Conservation (phyloP, 179 eudicot genomes). For the Spinacia oleracea region DNA sequence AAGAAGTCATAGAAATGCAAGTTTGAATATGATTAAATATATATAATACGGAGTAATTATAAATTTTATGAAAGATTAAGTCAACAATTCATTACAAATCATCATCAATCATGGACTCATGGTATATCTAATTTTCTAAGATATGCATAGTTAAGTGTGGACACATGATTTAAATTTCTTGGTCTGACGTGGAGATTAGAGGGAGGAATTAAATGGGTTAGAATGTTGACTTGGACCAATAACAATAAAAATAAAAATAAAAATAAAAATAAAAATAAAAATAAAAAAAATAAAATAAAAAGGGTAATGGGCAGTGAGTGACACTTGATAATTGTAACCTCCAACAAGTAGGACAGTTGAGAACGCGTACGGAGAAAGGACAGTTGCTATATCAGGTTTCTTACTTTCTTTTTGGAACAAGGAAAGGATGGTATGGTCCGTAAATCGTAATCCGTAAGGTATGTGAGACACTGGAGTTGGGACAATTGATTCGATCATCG, state of each 20-base stretch:
- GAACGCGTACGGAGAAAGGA: slow-evolving; percentile 13
- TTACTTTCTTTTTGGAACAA: background rate
- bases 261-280: no score
- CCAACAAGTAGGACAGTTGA: background rate
- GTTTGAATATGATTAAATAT: no score
- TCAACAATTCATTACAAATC: no score
- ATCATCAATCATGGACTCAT: no score
- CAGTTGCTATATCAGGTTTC: background rate
- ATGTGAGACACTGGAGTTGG: no score
- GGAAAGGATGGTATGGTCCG: background rate
- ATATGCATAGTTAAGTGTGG: background rate
- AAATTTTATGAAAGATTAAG: no score
- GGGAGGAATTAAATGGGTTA: background rate
- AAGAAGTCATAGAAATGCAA: no score
- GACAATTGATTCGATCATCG: no score
- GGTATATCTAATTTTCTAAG: no score
- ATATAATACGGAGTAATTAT: no score
- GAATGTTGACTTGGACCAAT: background rate
- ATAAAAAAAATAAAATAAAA: no score
- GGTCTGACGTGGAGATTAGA: slow-evolving; percentile 20
- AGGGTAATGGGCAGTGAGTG: background rate
- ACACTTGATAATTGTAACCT: background rate
- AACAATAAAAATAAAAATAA: background rate
- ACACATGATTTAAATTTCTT: background rate
- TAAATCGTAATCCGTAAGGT: no score